phyloP scores from a whole-genome alignment of 345 rosid species.

The Syzygium grande region DNA sequence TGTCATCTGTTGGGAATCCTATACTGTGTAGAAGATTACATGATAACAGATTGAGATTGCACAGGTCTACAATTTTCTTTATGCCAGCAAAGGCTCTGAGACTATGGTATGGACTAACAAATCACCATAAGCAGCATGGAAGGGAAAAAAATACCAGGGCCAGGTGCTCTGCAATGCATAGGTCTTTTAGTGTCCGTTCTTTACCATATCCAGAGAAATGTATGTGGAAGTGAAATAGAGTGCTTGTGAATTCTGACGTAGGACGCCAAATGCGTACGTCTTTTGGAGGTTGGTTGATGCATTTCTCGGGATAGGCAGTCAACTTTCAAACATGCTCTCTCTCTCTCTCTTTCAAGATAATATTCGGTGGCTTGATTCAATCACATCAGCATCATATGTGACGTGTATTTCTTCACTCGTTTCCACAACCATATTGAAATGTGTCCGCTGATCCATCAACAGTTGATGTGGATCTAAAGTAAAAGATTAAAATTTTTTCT shows the following conservation, averaged over 20 bases:
- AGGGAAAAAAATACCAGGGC: not conserved
- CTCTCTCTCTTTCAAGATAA: not conserved
- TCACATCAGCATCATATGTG: not conserved
- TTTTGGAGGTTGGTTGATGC: not conserved
- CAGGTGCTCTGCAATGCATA: not conserved
- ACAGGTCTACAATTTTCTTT: not conserved
- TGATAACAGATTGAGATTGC: not conserved
- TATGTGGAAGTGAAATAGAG: not conserved
- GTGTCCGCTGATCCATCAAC: not conserved
- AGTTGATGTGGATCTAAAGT: not conserved
- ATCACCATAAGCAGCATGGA: not conserved
- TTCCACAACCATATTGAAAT: not conserved
- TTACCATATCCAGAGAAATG: not conserved
- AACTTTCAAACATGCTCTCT: not conserved
- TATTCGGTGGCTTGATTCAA: not conserved
- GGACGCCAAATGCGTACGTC: not conserved
- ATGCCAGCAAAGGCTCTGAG: not conserved
- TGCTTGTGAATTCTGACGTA: not conserved
- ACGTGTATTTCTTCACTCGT: not conserved
- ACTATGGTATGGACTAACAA: not conserved
- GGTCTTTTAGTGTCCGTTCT: not conserved
- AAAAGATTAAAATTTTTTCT: not conserved
- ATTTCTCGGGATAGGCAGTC: not conserved
- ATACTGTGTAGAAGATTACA: not conserved
- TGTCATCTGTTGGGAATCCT: not conserved